Percentiles rank a stretch among this genome's conserved stretches.
These are phyloP conservation scores for Fraxinus baroniana DNA, from an alignment of 305 asterid genomes.

Conservation along the genomic window DNA sequence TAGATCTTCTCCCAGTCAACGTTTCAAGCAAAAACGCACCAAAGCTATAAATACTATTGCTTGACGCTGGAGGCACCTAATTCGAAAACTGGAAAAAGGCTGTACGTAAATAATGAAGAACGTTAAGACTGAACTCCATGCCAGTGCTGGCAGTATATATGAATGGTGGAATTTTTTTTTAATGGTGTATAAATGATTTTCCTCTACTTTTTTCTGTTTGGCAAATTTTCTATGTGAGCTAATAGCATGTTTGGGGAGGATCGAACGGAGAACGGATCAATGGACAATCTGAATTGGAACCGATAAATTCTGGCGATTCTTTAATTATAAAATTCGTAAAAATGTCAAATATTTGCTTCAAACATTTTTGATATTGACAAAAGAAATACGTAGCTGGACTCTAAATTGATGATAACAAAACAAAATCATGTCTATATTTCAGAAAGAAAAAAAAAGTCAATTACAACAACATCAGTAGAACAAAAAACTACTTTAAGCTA, in stretches of 20 bases:
- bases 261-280: not conserved
- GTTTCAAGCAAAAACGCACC: conserved; percentile 75
- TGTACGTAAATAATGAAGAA: not conserved
- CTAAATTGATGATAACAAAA: not conserved
- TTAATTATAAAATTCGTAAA: not conserved
- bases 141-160: not conserved
- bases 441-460: not conserved
- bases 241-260: not conserved
- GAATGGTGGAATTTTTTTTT: not conserved
- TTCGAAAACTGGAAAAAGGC: not conserved
- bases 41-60: conserved; percentile 43
- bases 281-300: not conserved
- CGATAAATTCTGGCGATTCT: not conserved
- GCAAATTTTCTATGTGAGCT: not conserved
- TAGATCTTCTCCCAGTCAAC: conserved; percentile 59
- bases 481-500: not conserved
- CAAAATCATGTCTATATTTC: not conserved
- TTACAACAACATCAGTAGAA: not conserved
- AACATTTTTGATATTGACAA: not conserved
- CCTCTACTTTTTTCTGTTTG: not conserved
- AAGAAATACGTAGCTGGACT: not conserved
- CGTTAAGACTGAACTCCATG: not conserved
- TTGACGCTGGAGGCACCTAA: not conserved
- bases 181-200: not conserved
- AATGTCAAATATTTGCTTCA: not conserved